Conservation (phyloP, 1,139 yeast genomes). For the Hyphopichia pseudoburtonii region DNA sequence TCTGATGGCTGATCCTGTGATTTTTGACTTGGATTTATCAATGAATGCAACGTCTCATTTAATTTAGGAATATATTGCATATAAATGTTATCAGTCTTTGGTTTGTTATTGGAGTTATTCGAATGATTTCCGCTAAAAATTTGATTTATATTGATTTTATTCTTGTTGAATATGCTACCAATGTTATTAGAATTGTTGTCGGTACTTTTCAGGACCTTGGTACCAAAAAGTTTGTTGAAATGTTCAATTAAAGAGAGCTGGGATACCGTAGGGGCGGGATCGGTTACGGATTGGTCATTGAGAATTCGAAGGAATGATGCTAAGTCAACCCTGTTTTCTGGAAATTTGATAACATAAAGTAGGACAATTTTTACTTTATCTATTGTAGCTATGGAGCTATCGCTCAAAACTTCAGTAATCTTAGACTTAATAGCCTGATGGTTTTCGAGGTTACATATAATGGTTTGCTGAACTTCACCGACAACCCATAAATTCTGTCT, state of each 20-base stretch:
- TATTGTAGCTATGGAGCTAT: slow-evolving; percentile 23
- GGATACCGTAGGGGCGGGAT: slow-evolving; percentile 31
- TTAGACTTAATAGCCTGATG: slow-evolving; percentile 28
- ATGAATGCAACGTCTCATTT: slow-evolving; percentile 37
- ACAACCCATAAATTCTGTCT: slow-evolving; percentile 71
- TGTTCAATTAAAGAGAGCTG: slow-evolving; percentile 34
- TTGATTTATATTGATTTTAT: slow-evolving; percentile 24
- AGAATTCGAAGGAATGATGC: slow-evolving; percentile 26
- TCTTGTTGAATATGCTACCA: slow-evolving; percentile 27
- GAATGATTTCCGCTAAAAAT: slow-evolving; percentile 21
- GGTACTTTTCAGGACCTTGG: slow-evolving; percentile 6
- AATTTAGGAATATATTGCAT: slow-evolving; percentile 78
- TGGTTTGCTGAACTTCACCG: slow-evolving; percentile 85
- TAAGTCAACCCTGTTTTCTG: slow-evolving; percentile 23
- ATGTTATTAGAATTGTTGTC: slow-evolving; percentile 18
- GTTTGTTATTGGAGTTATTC: slow-evolving; percentile 17
- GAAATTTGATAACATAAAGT: slow-evolving; percentile 70
- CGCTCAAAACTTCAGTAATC: slow-evolving; percentile 27
- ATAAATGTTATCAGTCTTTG: slow-evolving; percentile 47
- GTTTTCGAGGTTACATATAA: slow-evolving; percentile 60
- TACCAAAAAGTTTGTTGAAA: slow-evolving; percentile 26
- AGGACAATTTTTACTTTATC: slow-evolving; percentile 55
- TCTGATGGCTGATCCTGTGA: slow-evolving; percentile 8
- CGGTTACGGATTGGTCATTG: slow-evolving; percentile 26
- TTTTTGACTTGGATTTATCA: slow-evolving; percentile 17